phyloP scores from a whole-genome alignment of 1,139 yeast species.

The Waltiozyma sp. region DNA sequence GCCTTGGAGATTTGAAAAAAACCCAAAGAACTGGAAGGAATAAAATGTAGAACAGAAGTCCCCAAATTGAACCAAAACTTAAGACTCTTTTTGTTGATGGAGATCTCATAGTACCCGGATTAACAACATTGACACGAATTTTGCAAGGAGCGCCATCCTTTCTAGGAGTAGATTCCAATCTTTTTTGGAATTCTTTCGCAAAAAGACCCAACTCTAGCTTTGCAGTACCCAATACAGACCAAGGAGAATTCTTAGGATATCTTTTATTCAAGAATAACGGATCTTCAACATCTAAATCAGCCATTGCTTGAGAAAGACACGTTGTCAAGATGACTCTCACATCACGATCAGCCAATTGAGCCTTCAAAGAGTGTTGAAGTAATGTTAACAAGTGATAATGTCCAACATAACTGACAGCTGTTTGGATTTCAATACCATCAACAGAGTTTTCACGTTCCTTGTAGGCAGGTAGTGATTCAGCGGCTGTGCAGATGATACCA shows the following conservation, averaged over 20 bases:
- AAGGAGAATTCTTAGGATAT: conserved; percentile 55
- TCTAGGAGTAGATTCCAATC: conserved; percentile 31
- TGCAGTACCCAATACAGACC: conserved; percentile 73
- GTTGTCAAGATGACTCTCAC: conserved; percentile 69
- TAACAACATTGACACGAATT: conserved; percentile 64
- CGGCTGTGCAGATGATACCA: conserved; percentile 82
- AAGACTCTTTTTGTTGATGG: conserved; percentile 72
- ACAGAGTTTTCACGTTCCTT: conserved; percentile 47
- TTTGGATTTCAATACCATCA: conserved; percentile 82
- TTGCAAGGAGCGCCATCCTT: conserved; percentile 56
- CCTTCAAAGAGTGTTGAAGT: conserved; percentile 67
- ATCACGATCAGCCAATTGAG: conserved; percentile 91
- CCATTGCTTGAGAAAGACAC: conserved; percentile 71
- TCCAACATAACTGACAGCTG: conserved; percentile 72
- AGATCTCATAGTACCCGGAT: conserved; percentile 88
- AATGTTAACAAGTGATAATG: conserved; percentile 73
- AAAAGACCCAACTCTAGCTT: conserved; percentile 67
- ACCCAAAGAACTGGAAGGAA: conserved; percentile 78
- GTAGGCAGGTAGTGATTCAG: conserved; percentile 64
- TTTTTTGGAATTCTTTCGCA: conserved; percentile 64
- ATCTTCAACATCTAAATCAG: conserved; percentile 53
- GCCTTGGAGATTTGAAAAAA: conserved; percentile 57
- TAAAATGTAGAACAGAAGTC: conserved; percentile 54
- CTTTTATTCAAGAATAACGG: conserved; percentile 51
- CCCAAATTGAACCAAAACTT: conserved; percentile 67